Conservation (phyloP, 495 filamentous ascomycete species). For the Tuber magnatum region DNA sequence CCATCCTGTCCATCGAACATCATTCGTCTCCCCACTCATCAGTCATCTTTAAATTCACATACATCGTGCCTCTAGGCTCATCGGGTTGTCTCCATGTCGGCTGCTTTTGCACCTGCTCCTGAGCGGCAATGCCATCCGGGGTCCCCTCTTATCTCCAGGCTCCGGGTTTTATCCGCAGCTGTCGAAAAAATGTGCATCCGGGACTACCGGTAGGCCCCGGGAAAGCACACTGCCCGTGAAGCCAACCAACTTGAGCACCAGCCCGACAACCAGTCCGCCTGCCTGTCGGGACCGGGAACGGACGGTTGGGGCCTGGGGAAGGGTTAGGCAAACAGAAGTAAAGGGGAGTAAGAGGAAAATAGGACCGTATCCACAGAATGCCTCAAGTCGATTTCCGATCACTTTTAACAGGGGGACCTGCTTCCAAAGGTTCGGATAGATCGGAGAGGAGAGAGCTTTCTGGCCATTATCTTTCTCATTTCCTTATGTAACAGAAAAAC, state of each 20-base stretch:
- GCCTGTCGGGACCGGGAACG: background rate
- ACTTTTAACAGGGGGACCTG: background rate
- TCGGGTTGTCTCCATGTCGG: background rate
- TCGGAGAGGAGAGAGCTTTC: background rate
- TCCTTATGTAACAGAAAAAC: constrained; percentile 1
- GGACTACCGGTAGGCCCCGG: background rate
- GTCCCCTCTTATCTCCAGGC: background rate
- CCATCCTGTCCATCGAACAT: background rate
- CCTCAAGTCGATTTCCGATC: background rate
- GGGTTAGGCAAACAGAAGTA: background rate
- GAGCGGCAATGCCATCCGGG: constrained; percentile 3
- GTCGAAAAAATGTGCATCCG: background rate
- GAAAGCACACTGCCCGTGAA: background rate
- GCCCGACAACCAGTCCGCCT: background rate
- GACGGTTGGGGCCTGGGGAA: background rate
- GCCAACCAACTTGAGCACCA: background rate
- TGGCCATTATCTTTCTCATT: background rate
- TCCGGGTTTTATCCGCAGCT: background rate
- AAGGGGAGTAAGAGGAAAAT: background rate
- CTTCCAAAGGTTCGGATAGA: background rate
- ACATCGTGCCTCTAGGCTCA: constrained; percentile 5
- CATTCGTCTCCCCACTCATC: background rate
- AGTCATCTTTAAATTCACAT: background rate
- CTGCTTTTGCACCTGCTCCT: background rate
- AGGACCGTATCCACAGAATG: background rate